Conservation (phyloP, 768 basidiomycete genomes). For the Boletus sensibilis region DNA sequence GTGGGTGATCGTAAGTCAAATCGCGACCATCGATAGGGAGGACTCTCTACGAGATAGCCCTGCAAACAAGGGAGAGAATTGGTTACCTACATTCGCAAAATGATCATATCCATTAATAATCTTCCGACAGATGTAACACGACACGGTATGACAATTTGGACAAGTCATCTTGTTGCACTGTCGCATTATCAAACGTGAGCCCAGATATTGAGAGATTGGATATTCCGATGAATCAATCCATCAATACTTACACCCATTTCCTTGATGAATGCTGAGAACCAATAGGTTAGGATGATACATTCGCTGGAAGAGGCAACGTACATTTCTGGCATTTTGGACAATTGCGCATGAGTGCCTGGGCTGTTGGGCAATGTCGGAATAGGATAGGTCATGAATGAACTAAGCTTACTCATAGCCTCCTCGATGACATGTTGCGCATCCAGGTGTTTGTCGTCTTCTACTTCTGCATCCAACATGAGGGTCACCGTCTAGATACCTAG, state of each 20-base stretch:
- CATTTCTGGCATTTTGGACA: slow-evolving; percentile 87
- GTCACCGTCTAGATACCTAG: not conserved
- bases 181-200: not conserved
- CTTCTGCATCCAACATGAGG: slow-evolving; percentile 45
- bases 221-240: not conserved
- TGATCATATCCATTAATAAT: slow-evolving; percentile 76
- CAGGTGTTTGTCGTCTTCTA: slow-evolving; percentile 69
- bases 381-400: slow-evolving; percentile 17
- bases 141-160: slow-evolving; percentile 65
- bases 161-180: slow-evolving; percentile 95
- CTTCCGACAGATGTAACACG: slow-evolving; percentile 83
- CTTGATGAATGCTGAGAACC: slow-evolving; percentile 69
- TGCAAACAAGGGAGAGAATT: not conserved
- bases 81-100: slow-evolving; percentile 52
- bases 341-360: slow-evolving; percentile 78
- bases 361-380: slow-evolving; percentile 35
- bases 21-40: not conserved
- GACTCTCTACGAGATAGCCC: not conserved
- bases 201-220: not conserved
- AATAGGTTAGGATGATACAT: not conserved
- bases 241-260: slow-evolving; percentile 60
- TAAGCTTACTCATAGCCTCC: slow-evolving; percentile 81
- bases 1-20: slow-evolving; percentile 6
- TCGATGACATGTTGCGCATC: slow-evolving; percentile 79
- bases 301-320: slow-evolving; percentile 28